These are phyloP conservation scores for Draba incana DNA, from an alignment of 345 rosid genomes.

Conservation along the genomic window DNA sequence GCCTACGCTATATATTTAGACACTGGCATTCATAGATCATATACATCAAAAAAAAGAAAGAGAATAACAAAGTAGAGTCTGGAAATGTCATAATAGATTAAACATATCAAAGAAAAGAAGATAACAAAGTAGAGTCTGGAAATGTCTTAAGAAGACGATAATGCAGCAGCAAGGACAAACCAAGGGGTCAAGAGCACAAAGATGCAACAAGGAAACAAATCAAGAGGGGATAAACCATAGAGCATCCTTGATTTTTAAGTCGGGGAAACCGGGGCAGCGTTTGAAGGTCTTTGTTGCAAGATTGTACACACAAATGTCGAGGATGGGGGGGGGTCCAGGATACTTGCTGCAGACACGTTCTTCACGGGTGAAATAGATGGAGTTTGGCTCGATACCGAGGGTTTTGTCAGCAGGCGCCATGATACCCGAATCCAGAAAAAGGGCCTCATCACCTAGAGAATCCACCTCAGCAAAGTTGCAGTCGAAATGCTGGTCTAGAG, in stretches of 20 bases:
- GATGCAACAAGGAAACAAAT: slow-evolving; percentile 2
- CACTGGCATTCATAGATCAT: no score
- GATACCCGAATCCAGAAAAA: background rate
- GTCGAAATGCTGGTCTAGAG: no score
- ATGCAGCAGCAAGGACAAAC: slow-evolving; percentile 11
- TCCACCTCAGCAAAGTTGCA: no score
- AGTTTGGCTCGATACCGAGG: slow-evolving; percentile 11
- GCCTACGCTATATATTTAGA: no score
- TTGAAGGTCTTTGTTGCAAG: background rate
- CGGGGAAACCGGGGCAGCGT: background rate
- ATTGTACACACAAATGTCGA: slow-evolving; percentile 8
- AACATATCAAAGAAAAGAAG: no score
- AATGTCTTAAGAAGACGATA: background rate
- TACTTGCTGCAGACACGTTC: background rate
- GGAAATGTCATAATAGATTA: background rate
- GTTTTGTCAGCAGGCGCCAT: background rate
- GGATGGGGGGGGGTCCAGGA: no score
- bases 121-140: no score
- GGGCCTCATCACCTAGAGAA: no score
- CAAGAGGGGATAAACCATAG: slow-evolving; percentile 10
- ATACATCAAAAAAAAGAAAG: no score
- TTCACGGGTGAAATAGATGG: slow-evolving; percentile 7
- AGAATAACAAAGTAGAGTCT: no score
- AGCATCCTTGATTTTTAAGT: background rate
- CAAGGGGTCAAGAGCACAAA: background rate